Evolutionary conservation across 1,284 basidiomycete species (phyloP), one percentile per base, ranked within the genome.

Genomic region (Cutaneotrichosporon sp.): DNA sequence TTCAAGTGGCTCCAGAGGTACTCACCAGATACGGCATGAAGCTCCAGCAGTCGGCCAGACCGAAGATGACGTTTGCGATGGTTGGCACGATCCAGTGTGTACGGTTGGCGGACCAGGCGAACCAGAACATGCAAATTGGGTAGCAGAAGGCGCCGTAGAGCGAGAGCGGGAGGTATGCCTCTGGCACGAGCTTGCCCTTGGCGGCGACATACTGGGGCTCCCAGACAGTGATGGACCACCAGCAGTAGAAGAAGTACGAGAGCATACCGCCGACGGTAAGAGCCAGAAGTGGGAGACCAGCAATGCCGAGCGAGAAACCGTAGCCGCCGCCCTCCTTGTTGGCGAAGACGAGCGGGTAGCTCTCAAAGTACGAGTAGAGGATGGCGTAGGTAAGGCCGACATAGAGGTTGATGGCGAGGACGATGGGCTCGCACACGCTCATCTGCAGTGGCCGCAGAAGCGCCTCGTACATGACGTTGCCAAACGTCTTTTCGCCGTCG

Each of bases 351-450:
- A 58, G 37, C 36, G 54, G 58, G 54, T 51, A 55, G 20, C 46
- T 41, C 51, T 60, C 66, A 48, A 76, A 75, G 38, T 68, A 60
- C 52, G 67, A 60, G 54, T 71, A 71, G 14, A 69, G 58, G 46
- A 69, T 64, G 22, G 61, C 63, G 59, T 65, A 68, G 5, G 66
- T 60, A 43, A 71, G 70, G 20, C 61, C 64, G 42, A 66, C 65
- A 59, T 59, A 66, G n/a, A 64, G 44, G 40, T 63, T 60, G 50
- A 72, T 64, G 37, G 62, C 56, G 18, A 60, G 55, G 4, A 70
- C 67, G 62, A 74, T 71, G 0, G 74, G 74, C 54, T 75, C 73
- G 13, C 47, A 54, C 22, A 65, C 58, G 5, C 72, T 61, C 69
- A 76, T 69, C 12, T 43, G 42, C 14, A 76, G 38, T 3, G 74